Evolutionary conservation across 768 basidiomycete species (phyloP).

Genomic region (Paxillus ammoniavirescens): DNA sequence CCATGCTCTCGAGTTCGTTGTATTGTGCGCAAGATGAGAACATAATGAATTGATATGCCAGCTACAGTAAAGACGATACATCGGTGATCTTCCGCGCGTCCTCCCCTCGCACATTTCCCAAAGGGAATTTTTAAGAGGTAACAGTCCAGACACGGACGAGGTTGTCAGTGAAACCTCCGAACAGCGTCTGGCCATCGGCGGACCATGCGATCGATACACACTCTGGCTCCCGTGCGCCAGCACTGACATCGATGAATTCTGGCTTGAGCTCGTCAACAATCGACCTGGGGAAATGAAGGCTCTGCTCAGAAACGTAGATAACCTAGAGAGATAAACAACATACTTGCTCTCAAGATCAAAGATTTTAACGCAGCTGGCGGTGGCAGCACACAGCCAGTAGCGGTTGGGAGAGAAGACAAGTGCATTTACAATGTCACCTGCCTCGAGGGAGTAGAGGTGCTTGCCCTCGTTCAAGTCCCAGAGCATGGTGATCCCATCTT

Average conservation of each 20-base stretch:
- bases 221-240: conserved; percentile 78
- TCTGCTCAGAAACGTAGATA: conserved; percentile 1
- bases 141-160: conserved; percentile 92
- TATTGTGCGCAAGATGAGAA: conserved; percentile 8
- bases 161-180: conserved; percentile 96
- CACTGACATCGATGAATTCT: conserved; percentile 77
- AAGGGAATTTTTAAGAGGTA: conserved; percentile 40
- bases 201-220: conserved; percentile 99
- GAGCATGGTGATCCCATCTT: conserved; percentile 99
- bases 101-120: conserved; percentile 19
- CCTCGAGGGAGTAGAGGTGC: conserved; percentile 99
- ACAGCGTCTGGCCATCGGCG: conserved; percentile 95
- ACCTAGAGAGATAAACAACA: conserved; percentile 33
- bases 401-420: conserved; percentile 99
- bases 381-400: conserved; percentile 99
- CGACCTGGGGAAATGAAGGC: conserved; percentile 49
- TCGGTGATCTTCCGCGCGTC: conserved; percentile 10
- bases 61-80: conserved; percentile 26
- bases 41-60: conserved; percentile 21
- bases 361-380: conserved; percentile 96
- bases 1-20: not conserved
- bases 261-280: conserved; percentile 99
- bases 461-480: conserved; percentile 99
- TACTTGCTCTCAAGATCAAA: conserved; percentile 99
- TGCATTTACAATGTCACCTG: conserved; percentile 97